phyloP scores from a whole-genome alignment of 768 basidiomycete genomes.

The Tephrocybe sp. region DNA sequence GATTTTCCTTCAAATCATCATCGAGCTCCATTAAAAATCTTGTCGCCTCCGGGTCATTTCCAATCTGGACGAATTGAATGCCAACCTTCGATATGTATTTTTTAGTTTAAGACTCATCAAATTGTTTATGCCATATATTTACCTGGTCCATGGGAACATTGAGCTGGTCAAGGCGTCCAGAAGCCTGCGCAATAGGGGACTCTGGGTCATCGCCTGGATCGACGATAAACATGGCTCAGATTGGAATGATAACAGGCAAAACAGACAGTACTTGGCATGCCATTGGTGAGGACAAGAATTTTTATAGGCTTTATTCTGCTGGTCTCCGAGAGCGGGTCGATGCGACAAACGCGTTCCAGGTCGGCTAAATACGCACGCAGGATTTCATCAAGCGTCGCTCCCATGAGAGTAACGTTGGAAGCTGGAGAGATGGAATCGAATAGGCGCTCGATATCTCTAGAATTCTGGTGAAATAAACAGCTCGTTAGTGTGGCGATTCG shows the following conservation, averaged over 20 bases:
- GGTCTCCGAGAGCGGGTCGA: constrained; percentile 10
- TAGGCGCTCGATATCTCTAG: constrained; percentile 31
- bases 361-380: constrained; percentile 25
- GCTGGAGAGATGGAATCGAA: constrained; percentile 40
- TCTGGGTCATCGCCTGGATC: constrained; percentile 49
- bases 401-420: constrained; percentile 46
- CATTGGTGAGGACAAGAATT: constrained; percentile 62
- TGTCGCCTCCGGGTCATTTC: constrained; percentile 36
- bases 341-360: constrained; percentile 27
- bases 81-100: constrained; percentile 41
- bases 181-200: constrained; percentile 43
- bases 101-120: neutral
- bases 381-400: constrained; percentile 30
- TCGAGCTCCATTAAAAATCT: constrained; percentile 54
- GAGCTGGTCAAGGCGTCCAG: constrained; percentile 48
- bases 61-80: constrained; percentile 74
- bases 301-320: constrained; percentile 51
- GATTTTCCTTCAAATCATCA: constrained; percentile 42
- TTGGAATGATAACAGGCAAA: neutral
- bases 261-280: constrained; percentile 53
- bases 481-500: too few species aligned
- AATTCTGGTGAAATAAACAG: neutral
- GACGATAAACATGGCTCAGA: neutral
- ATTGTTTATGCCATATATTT: neutral
- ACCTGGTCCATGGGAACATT: constrained; percentile 55